Evolutionary conservation across 2,329 filamentous ascomycete species (phyloP), one percentile per base, ranked within the genome.

Genomic region (Trichoderma hamatum): DNA sequence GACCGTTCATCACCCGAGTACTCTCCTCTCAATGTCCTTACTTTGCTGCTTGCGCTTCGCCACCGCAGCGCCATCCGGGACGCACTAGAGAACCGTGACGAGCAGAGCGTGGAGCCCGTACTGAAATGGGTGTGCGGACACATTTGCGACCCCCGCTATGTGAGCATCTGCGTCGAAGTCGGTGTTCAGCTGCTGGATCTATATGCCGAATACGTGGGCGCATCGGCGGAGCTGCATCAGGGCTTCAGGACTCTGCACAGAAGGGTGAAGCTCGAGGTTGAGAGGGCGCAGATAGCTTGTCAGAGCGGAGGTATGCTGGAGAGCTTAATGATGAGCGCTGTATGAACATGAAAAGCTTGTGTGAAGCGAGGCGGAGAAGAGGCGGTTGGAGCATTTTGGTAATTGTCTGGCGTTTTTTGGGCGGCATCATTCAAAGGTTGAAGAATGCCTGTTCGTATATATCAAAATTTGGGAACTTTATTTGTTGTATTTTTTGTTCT

Each of bases 301-400:
- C 89, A 92, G 80, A 94, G 93, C 13, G 87, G 87, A 73, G 96
- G 95, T 2, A 97, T 98, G 94, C 81, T 98, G 72, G 92, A 95
- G 74, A 91, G 82, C 60, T 72, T 89, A 72, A 88, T 91, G 72
- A 72, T 76, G 60, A 76, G 77, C 49, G 72, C 70, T 39, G 71
- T 75, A 67, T 78, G 28, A 65, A 26, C 32, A 60, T 4, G 26
- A 26, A 21, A 14, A 49, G n/a, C 21, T 49, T 54, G 46, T 32
- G 32, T 61, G 49, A 43, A 14, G 13, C 11, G 43, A 64, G 39
- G 19, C 16, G 19, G 65, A 36, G 30, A 24, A 62, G 51, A 56
- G 59, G 67, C n/a, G 46, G 52, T 3, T 54, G 60, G 39, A 62
- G 66, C 66, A 68, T 68, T 63, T 43, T 43, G 66, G 64, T 58